Base-by-base conservation (phyloP, 257 asterid species). In the Solanum pennellii region DNA sequence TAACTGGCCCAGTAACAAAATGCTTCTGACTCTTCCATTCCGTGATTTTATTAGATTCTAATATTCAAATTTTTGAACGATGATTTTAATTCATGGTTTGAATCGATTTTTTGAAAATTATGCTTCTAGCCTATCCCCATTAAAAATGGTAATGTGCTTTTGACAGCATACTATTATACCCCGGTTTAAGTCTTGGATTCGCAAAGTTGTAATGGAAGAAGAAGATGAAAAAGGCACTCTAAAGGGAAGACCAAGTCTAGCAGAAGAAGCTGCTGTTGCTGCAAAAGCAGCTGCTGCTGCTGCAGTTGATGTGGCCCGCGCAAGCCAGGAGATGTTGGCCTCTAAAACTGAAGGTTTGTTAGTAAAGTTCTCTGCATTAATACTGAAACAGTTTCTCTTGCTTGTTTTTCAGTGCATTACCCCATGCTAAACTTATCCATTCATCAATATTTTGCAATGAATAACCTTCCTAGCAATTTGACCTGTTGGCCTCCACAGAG, bases 261-360 rank as follows among this genome's bases (percentile, higher is more conserved):
- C 92, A 49, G 98, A 95, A 92, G 98, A 96, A 90, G 94, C 98
- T 87, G 94, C 95, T 21, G 93, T 93, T 84, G 97, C 99, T 88
- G 99, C 99, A 85, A 95, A 95, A 92, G 91, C 98, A 12, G 99
- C 99, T 0, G 99, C 99, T 0, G 92, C 95, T 0, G 99, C 99
- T 27, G 98, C 99, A 31, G 92, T 98, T 23, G 98, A 97, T 89
- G 98, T 96, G 33, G 99, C 99, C 42, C 96, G 93, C 41, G 94
- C 96, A 72, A 95, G 95, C 94, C 99, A 95, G 90, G 98, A 93
- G 89, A 92, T 97, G 92, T 84, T 94, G 91, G 71, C 91, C 31
- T 88, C 98, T 35, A 94, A 92, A 92, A 88, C 88, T 39, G 98
- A 95, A 94, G 99, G 99, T 96, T 69, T 80, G 82, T 83, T 82